Conservation (phyloP, 129 eudicot genomes). For the Calendula officinalis region DNA sequence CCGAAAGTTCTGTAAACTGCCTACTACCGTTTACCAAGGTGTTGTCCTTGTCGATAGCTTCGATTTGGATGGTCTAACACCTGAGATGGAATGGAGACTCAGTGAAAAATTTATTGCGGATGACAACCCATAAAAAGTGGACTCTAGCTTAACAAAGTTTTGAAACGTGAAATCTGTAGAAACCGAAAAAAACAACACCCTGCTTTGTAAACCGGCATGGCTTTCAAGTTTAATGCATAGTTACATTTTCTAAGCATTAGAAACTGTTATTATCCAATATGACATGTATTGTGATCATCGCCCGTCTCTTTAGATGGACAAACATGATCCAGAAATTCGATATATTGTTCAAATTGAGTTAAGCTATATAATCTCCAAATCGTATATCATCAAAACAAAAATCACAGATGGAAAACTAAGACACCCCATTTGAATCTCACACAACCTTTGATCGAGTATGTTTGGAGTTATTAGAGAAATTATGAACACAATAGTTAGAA, state of each 20-base stretch:
- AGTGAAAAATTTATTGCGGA: no score
- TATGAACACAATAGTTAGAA: constrained; percentile 22
- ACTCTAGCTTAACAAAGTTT: background rate
- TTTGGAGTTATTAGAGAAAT: constrained; percentile 28
- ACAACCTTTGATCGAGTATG: constrained; percentile 25
- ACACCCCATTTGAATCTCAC: constrained; percentile 12
- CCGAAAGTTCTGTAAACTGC: no score
- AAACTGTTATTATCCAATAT: background rate
- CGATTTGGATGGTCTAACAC: no score
- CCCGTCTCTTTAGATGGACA: background rate
- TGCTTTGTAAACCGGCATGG: background rate
- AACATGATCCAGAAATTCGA: constrained; percentile 13
- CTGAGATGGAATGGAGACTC: no score
- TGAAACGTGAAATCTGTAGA: background rate
- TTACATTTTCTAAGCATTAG: background rate
- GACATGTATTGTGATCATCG: constrained; percentile 22
- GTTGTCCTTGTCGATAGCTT: no score
- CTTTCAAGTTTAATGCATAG: background rate
- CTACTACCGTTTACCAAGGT: no score
- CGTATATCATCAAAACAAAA: background rate
- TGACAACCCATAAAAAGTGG: no score
- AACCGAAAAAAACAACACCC: background rate
- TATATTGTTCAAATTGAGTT: background rate
- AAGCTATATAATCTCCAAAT: background rate
- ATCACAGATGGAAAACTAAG: constrained; percentile 20